Base-by-base conservation (phyloP, 164 flowering plant genomes). In the Sextonia rubra region DNA sequence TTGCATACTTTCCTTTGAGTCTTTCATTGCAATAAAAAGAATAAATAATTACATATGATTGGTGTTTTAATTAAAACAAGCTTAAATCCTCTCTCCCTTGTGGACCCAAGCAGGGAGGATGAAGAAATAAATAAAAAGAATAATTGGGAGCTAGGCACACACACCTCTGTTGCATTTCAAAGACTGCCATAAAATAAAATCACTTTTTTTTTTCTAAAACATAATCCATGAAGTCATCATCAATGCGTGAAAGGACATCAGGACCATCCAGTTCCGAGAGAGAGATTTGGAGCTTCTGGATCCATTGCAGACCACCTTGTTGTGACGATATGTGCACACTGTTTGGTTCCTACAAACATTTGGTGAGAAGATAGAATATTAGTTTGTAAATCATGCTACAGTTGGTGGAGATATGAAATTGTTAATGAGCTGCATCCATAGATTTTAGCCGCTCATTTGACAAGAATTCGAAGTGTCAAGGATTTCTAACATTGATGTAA, bases 261-360 rank as follows among this genome's bases (percentile, higher is more conserved):
- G 15, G 32, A 66, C 25, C 81, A 78, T 70, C 86, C n/a, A n/a
- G n/a, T n/a, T n/a, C n/a, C 77, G 80, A 3, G 69, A 23, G 65
- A 82, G 30, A 8, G 83, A 71, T 5, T 74, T 76, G 25, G 78
- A 71, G 67, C 80, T 77, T 0, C 37, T 23, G 1, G 94, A 83
- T 72, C 84, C 89, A 62, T 83, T 89, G 85, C 98, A 94, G 1
- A 78, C 27, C 8, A 91, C 83, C 82, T 81, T 86, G 68, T 86
- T 70, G 71, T 89, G 73, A 69, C 87, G 97, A 52, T 87, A 92
- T 0, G 97, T 88, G 82, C 98, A 94, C 24, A 81, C 90, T 2
- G 85, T 68, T 77, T 85, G 88, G 24, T 81, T 78, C 92, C 98
- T 92, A 79, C 48, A 77, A 67, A 23, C 56, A 24, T 52, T 52